Percentiles rank a stretch among this genome's conserved stretches.
Evolutionary conservation across 73 alveolate genomes (phyloP).

Genomic region (Stentor roeselii): DNA sequence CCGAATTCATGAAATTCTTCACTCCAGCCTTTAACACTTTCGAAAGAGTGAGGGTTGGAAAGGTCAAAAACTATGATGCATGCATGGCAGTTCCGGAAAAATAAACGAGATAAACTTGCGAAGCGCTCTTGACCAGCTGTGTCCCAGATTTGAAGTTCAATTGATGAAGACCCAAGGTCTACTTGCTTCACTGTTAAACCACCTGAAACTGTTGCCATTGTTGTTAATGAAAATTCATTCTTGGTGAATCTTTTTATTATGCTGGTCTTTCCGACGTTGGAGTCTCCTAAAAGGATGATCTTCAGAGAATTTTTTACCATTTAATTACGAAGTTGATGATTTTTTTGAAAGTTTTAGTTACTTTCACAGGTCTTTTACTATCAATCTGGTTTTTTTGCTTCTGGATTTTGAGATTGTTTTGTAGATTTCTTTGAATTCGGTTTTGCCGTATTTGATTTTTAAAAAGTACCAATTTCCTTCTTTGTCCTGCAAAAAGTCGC

Average conservation of each 20-base stretch:
- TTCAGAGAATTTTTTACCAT: background rate
- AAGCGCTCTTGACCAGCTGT: slow-evolving; percentile 58
- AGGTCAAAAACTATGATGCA: slow-evolving; percentile 46
- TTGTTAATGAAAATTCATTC: background rate
- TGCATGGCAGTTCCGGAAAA: slow-evolving; percentile 44
- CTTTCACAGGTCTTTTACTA: too few species aligned
- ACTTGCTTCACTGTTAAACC: background rate
- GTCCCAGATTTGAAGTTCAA: slow-evolving; percentile 52
- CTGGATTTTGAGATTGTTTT: too few species aligned
- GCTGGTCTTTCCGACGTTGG: background rate
- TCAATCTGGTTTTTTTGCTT: too few species aligned
- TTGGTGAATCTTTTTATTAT: background rate
- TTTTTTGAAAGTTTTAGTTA: too few species aligned
- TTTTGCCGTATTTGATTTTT: background rate
- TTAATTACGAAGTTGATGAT: too few species aligned
- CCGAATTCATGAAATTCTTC: background rate
- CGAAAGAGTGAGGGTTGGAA: slow-evolving; percentile 40
- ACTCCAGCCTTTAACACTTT: background rate
- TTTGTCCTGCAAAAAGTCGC: slow-evolving; percentile 10
- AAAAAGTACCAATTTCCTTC: slow-evolving; percentile 1
- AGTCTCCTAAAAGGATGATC: background rate
- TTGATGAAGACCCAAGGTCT: background rate
- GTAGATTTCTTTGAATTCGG: too few species aligned
- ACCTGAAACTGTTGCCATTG: background rate
- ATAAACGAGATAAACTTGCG: slow-evolving; percentile 42